phyloP scores from a whole-genome alignment of 805 yeast genomes.

The Brettanomyces nanus region DNA sequence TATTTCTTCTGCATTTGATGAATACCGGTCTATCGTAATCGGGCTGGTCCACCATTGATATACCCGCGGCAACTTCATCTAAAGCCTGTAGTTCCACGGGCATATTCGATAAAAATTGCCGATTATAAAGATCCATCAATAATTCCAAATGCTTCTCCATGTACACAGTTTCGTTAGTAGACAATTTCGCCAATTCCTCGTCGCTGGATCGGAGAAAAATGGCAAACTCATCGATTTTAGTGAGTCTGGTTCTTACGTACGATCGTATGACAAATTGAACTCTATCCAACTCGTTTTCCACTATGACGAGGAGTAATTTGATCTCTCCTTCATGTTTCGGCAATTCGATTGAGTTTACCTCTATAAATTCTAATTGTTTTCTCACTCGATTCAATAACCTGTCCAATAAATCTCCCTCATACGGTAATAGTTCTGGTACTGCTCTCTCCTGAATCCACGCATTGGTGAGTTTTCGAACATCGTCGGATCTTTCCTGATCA shows the following conservation, averaged over 20 bases:
- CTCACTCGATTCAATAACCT: constrained; percentile 52
- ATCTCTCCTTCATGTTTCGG: constrained; percentile 57
- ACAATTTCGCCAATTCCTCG: constrained; percentile 33
- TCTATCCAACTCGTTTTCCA: constrained; percentile 89
- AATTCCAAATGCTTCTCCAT: constrained; percentile 63
- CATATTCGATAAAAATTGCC: constrained; percentile 54
- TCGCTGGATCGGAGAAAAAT: constrained; percentile 46
- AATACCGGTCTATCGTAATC: constrained; percentile 73
- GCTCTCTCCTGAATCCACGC: constrained; percentile 81
- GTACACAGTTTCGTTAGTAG: constrained; percentile 54
- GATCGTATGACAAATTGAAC: constrained; percentile 74
- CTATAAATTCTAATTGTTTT: constrained; percentile 67
- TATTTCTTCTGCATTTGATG: constrained; percentile 40
- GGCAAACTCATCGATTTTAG: constrained; percentile 65
- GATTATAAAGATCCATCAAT: constrained; percentile 55
- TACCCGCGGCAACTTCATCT: constrained; percentile 63
- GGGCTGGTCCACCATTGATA: constrained; percentile 75
- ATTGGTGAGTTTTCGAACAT: constrained; percentile 39
- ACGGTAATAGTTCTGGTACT: constrained; percentile 81
- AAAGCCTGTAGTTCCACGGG: constrained; percentile 65
- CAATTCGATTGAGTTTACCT: constrained; percentile 68
- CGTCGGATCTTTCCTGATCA: constrained; percentile 23
- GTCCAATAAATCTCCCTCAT: constrained; percentile 52
- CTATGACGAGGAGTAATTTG: constrained; percentile 71
- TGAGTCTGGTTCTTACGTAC: constrained; percentile 69